Conservation (phyloP, 225 moss, liverwort and hornwort genomes). For the Anthoceros angustus region DNA sequence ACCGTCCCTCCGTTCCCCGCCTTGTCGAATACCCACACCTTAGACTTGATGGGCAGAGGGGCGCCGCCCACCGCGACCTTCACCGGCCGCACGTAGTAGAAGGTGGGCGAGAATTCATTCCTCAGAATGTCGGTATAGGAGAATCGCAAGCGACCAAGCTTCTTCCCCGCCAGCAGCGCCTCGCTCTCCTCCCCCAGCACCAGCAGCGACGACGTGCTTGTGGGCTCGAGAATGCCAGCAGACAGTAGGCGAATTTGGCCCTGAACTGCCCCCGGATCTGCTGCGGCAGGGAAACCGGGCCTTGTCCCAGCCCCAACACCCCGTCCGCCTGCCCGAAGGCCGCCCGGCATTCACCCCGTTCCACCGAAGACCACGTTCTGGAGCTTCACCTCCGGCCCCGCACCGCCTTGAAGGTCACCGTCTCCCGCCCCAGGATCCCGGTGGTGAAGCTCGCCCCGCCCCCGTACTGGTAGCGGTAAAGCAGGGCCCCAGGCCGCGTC, state of each 20-base stretch:
- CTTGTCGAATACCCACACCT: conserved; percentile 11
- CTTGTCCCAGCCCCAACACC: conserved; percentile 22
- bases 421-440: conserved; percentile 17
- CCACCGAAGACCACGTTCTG: conserved; percentile 19
- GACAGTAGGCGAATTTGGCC: conserved; percentile 24
- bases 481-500: conserved; percentile 1
- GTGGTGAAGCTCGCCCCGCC: conserved; percentile 15
- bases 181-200: conserved; percentile 11
- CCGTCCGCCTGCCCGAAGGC: conserved; percentile 21
- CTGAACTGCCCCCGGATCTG: conserved; percentile 14
- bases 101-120: conserved; percentile 6
- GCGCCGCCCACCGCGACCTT: conserved; percentile 13
- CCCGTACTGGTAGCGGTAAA: conserved; percentile 20
- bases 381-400: not conserved
- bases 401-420: conserved; percentile 7
- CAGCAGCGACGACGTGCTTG: conserved; percentile 18
- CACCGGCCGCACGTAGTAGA: conserved; percentile 17
- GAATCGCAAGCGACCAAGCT: not conserved
- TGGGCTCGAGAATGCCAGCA: conserved; percentile 10
- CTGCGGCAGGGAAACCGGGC: conserved; percentile 17
- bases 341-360: conserved; percentile 6
- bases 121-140: conserved; percentile 15
- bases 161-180: not conserved
- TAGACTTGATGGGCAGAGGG: conserved; percentile 5
- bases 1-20: conserved; percentile 20